phyloP scores from a whole-genome alignment of 345 rosid genomes.

The Lagerstroemia speciosa region DNA sequence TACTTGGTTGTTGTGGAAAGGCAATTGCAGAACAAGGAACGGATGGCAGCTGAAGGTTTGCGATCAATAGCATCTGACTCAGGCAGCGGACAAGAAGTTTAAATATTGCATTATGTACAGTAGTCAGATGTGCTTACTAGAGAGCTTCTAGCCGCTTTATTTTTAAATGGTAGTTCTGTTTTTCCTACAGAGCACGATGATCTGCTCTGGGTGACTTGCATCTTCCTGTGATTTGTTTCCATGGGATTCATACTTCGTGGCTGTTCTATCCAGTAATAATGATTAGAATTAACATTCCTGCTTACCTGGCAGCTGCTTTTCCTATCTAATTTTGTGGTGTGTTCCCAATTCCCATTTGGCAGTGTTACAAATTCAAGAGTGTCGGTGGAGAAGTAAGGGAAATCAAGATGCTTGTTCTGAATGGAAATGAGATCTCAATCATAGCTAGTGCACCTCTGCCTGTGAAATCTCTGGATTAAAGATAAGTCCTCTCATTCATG shows the following conservation, averaged over 20 bases:
- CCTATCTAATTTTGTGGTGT: no score
- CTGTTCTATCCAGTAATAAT: background rate
- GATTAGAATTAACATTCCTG: no score
- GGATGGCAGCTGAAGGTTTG: conserved; percentile 55
- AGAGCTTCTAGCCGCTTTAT: background rate
- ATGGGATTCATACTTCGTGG: background rate
- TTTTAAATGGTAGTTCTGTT: background rate
- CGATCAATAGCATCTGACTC: conserved; percentile 37
- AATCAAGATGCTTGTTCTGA: no score
- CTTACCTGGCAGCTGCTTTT: no score
- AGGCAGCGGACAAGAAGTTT: conserved; percentile 28
- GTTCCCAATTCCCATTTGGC: no score
- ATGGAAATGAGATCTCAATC: no score
- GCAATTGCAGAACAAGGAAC: conserved; percentile 59
- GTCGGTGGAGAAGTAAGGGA: no score
- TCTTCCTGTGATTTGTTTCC: background rate
- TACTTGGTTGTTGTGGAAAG: conserved; percentile 81
- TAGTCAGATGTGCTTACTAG: background rate
- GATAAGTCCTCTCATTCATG: no score
- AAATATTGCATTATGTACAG: conserved; percentile 4
- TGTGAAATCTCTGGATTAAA: no score
- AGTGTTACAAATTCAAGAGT: no score
- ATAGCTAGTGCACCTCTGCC: no score
- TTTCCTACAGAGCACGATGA: no score
- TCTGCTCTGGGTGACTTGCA: background rate